phyloP scores from a whole-genome alignment of 805 yeast genomes.

The Monosporozyma solicola region DNA sequence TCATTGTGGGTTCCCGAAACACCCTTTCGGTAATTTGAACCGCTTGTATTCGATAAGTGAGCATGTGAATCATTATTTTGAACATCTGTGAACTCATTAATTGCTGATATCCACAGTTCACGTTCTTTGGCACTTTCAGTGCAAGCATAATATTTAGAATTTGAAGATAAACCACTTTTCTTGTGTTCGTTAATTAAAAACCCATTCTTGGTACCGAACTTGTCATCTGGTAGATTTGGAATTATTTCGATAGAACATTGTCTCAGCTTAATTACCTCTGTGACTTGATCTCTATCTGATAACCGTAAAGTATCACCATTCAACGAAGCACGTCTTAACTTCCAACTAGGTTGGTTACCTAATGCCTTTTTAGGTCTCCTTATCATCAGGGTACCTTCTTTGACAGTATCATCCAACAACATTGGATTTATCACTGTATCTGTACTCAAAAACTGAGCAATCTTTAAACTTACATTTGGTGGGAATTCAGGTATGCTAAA shows the following conservation, averaged over 20 bases:
- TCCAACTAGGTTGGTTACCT: slow-evolving; percentile 60
- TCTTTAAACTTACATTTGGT: slow-evolving; percentile 37
- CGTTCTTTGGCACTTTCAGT: slow-evolving; percentile 73
- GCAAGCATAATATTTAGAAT: slow-evolving; percentile 56
- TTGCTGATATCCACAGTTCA: slow-evolving; percentile 56
- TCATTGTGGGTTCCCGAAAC: not conserved
- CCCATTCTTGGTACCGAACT: slow-evolving; percentile 30
- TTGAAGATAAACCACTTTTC: slow-evolving; percentile 30
- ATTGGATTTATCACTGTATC: slow-evolving; percentile 57
- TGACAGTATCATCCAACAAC: slow-evolving; percentile 42
- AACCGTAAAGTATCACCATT: slow-evolving; percentile 51
- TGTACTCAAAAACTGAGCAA: slow-evolving; percentile 59
- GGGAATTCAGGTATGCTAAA: slow-evolving; percentile 53
- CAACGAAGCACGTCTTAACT: slow-evolving; percentile 56
- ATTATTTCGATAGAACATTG: slow-evolving; percentile 33
- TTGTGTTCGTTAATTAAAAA: slow-evolving; percentile 33
- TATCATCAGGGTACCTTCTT: slow-evolving; percentile 58
- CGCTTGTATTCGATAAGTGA: not conserved
- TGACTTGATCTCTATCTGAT: slow-evolving; percentile 43
- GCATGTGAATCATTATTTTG: slow-evolving; percentile 2
- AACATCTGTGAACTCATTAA: slow-evolving; percentile 29
- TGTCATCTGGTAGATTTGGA: slow-evolving; percentile 31
- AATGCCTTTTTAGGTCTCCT: slow-evolving; percentile 41
- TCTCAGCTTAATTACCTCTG: slow-evolving; percentile 36
- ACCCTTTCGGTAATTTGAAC: not conserved